These are phyloP conservation scores for Gloeostereum incarnatum DNA, from an alignment of 768 basidiomycete species.

Conservation along the genomic window DNA sequence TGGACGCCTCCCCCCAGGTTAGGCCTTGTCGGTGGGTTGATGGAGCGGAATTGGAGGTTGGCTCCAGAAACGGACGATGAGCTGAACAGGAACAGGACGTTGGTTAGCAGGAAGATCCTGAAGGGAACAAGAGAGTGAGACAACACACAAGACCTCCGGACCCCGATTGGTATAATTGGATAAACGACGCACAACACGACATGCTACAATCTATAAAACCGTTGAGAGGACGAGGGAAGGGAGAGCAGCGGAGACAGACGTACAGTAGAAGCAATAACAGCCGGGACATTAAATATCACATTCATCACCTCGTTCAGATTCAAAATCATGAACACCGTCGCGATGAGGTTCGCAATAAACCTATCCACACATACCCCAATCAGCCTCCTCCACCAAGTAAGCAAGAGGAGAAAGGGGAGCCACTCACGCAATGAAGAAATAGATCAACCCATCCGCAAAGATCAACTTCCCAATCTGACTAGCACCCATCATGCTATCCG, in stretches of 20 bases:
- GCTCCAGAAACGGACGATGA: too few species aligned
- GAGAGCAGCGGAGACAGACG: constrained; percentile 12
- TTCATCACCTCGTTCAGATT: constrained; percentile 61
- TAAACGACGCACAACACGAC: constrained; percentile 49
- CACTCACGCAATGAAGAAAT: constrained; percentile 65
- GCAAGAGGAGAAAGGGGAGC: constrained; percentile 2
- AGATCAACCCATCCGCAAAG: constrained; percentile 64
- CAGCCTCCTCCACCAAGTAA: too few species aligned
- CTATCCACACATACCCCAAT: constrained; percentile 17
- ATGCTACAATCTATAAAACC: constrained; percentile 42
- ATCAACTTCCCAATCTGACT: constrained; percentile 53
- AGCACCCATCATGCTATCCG: constrained; percentile 14
- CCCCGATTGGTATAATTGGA: constrained; percentile 35
- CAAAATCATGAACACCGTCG: constrained; percentile 57
- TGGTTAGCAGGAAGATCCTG: too few species aligned
- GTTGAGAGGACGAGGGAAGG: not conserved
- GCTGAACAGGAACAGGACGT: too few species aligned
- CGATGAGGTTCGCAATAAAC: constrained; percentile 32
- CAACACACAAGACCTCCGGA: constrained; percentile 36
- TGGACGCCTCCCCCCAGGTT: not conserved
- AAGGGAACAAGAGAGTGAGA: not conserved
- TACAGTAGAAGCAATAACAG: constrained; percentile 46
- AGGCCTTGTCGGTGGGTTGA: not conserved
- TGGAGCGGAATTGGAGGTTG: not conserved
- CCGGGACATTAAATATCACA: constrained; percentile 57